Conservation (phyloP, 805 yeast species). For the Wickerhamomyces subpelliculosus region DNA sequence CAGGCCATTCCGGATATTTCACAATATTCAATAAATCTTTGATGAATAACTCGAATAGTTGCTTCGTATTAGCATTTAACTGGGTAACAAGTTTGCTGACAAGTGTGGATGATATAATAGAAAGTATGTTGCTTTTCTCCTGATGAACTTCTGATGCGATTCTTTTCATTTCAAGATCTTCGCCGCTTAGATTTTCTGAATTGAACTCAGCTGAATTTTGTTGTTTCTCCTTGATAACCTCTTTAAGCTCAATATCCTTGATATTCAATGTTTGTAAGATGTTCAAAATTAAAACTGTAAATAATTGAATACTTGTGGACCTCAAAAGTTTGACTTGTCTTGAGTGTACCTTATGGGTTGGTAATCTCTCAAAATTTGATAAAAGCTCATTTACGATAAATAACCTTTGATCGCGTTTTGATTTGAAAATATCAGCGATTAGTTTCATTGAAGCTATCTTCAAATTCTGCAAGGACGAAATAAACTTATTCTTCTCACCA, state of each 20-base stretch:
- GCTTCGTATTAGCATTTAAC: constrained; percentile 26
- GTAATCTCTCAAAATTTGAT: constrained; percentile 41
- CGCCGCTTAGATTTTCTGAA: too few relatives aligned
- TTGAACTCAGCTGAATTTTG: too few relatives aligned
- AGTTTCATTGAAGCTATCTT: constrained; percentile 19
- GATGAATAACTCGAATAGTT: constrained; percentile 43
- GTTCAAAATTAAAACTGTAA: constrained; percentile 38
- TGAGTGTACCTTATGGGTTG: constrained; percentile 36
- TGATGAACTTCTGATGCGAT: not conserved
- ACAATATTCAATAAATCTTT: constrained; percentile 50
- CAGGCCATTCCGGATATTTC: constrained; percentile 54
- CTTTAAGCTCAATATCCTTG: not conserved
- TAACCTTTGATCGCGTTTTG: constrained; percentile 41
- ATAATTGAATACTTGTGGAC: constrained; percentile 43
- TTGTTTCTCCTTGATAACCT: not conserved
- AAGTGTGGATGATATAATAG: constrained; percentile 10
- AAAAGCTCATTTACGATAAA: constrained; percentile 59
- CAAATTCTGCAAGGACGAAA: constrained; percentile 22
- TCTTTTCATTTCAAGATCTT: too few relatives aligned
- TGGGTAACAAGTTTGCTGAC: constrained; percentile 21
- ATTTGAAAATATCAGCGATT: constrained; percentile 19
- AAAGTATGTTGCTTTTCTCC: constrained; percentile 7
- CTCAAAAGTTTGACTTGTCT: constrained; percentile 36
- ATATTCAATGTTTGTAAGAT: constrained; percentile 34
- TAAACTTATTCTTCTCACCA: constrained; percentile 12